A percentile compares a stretch with the other conserved stretches of the same genome.
These are phyloP conservation scores for Monascus purpureus DNA, from an alignment of 495 filamentous ascomycete genomes.

Conservation along the genomic window DNA sequence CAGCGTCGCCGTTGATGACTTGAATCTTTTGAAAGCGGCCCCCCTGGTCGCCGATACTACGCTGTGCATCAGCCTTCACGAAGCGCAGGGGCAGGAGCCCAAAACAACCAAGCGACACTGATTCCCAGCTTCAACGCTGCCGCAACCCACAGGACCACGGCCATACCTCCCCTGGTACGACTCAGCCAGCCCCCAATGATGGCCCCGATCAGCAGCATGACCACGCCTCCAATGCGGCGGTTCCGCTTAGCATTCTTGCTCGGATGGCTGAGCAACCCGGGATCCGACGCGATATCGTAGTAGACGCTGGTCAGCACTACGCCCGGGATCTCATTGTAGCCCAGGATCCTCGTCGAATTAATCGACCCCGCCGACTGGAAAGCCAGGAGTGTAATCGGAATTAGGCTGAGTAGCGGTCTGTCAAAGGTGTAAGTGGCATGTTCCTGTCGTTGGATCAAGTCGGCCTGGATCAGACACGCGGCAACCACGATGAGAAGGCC, in stretches of 20 bases:
- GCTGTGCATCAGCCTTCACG: no score
- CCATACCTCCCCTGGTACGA: constrained; percentile 38
- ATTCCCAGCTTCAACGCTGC: constrained; percentile 41
- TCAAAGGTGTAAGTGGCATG: constrained; percentile 12
- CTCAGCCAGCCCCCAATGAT: constrained; percentile 52
- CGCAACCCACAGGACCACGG: constrained; percentile 44
- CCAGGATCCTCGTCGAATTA: constrained; percentile 45
- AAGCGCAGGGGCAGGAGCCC: constrained; percentile 17
- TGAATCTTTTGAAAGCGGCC: no score
- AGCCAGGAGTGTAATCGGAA: constrained; percentile 49
- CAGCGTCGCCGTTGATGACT: no score
- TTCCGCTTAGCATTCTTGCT: constrained; percentile 49
- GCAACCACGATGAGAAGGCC: constrained; percentile 39
- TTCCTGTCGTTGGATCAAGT: constrained; percentile 35
- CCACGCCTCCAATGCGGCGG: constrained; percentile 41
- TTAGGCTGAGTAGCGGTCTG: constrained; percentile 25
- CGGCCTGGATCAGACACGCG: constrained; percentile 40
- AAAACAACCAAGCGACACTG: constrained; percentile 28
- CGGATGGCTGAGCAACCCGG: constrained; percentile 30
- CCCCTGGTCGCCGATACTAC: no score
- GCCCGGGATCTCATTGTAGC: constrained; percentile 56
- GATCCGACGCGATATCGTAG: constrained; percentile 51
- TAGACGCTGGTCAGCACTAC: constrained; percentile 61
- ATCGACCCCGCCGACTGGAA: constrained; percentile 64
- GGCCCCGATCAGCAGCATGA: constrained; percentile 43